Evolutionary conservation across 106 monocot species (phyloP).

Genomic region (Dioscorea dumetorum): DNA sequence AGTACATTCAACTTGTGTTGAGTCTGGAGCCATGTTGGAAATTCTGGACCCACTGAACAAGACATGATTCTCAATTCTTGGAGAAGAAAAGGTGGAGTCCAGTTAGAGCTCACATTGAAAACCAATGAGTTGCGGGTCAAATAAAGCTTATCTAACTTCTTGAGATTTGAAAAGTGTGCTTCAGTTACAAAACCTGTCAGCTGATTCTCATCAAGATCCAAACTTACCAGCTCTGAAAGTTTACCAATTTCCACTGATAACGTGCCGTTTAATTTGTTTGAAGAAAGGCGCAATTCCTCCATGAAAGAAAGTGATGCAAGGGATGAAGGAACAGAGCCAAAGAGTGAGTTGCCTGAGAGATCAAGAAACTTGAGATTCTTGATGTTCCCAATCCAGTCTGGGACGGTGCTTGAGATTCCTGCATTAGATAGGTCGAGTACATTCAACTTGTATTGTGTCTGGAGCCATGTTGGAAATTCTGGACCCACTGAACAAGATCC

Average conservation of each 20-base stretch:
- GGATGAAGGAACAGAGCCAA: background rate
- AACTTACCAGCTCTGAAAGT: background rate
- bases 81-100: conserved; percentile 27
- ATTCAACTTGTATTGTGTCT: conserved; percentile 9
- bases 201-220: conserved; percentile 2
- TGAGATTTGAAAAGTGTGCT: background rate
- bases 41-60: conserved; percentile 11
- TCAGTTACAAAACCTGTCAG: conserved; percentile 9
- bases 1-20: conserved; percentile 9
- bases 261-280: background rate
- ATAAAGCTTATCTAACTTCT: background rate
- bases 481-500: conserved; percentile 8
- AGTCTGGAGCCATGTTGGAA: conserved; percentile 31
- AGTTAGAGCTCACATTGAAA: conserved; percentile 7
- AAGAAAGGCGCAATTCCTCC: background rate
- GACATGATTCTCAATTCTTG: background rate
- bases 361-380: background rate
- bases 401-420: conserved; percentile 9
- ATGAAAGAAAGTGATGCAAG: background rate
- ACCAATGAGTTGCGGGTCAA: conserved; percentile 13
- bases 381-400: background rate
- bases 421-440: conserved; percentile 9
- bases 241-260: conserved; percentile 7
- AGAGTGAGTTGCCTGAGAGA: background rate
- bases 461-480: conserved; percentile 31